A percentile compares a stretch with the other conserved stretches of the same genome.
phyloP scores from a whole-genome alignment of 2,329 filamentous ascomycete genomes.

The Arthrinium puccinioides region DNA sequence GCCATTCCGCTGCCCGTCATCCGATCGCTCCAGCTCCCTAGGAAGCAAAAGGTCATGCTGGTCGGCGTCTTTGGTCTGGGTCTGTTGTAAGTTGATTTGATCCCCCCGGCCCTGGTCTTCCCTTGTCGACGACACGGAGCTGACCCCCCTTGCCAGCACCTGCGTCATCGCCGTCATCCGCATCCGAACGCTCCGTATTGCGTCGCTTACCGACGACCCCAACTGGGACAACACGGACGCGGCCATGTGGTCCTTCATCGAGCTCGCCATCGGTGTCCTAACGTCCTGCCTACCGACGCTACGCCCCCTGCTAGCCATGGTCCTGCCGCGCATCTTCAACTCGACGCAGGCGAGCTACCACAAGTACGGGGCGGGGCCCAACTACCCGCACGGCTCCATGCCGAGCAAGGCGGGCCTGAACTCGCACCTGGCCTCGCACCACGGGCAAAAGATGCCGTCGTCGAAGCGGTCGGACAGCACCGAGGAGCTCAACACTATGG shows the following conservation, averaged over 20 bases:
- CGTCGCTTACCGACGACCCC: constrained; percentile 12
- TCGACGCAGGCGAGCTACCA: not conserved
- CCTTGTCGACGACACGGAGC: not conserved
- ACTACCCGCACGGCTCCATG: not conserved
- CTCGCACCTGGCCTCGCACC: not conserved
- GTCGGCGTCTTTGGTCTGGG: constrained; percentile 29
- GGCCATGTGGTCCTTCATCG: constrained; percentile 23
- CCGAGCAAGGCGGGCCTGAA: not conserved
- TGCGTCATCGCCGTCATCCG: constrained; percentile 17
- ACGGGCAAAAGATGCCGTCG: not conserved
- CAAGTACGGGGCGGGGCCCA: not conserved
- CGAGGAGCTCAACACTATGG: not conserved
- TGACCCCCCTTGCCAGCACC: constrained; percentile 5
- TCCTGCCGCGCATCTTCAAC: constrained; percentile 10
- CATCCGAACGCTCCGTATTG: constrained; percentile 11
- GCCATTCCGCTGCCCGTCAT: constrained; percentile 22
- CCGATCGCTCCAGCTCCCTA: constrained; percentile 29
- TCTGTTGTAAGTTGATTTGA: constrained; percentile 21
- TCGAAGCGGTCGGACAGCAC: not conserved
- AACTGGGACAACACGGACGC: constrained; percentile 23
- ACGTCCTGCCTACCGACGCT: constrained; percentile 21
- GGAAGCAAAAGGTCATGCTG: constrained; percentile 29
- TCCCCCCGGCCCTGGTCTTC: not conserved
- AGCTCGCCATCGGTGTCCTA: constrained; percentile 22
- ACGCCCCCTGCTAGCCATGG: constrained; percentile 17